A percentile compares a stretch with the other conserved stretches of the same genome.
phyloP scores from a whole-genome alignment of 1,139 yeast genomes.

The Kluyveromyces marxianus region DNA sequence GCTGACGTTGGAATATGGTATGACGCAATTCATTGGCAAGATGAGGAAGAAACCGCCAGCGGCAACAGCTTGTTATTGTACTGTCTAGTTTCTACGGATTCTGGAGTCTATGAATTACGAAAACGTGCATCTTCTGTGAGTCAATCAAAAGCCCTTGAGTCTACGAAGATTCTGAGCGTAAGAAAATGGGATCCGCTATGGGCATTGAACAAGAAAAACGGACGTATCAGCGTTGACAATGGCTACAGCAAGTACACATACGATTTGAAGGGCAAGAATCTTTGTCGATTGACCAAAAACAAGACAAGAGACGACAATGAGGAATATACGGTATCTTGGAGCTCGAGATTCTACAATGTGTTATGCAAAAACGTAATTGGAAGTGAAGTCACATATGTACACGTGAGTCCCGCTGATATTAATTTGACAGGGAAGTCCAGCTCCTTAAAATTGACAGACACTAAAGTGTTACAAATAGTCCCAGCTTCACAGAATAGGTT shows the following conservation, averaged over 20 bases:
- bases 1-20: too few relatives aligned
- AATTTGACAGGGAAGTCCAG: neutral
- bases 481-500: constrained; percentile 3
- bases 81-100: neutral
- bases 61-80: too few relatives aligned
- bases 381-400: neutral
- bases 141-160: too few relatives aligned
- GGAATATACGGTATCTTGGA: neutral
- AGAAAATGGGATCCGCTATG: neutral
- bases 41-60: too few relatives aligned
- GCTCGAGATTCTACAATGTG: neutral
- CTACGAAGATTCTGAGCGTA: neutral
- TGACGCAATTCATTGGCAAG: too few relatives aligned
- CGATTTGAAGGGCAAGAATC: neutral
- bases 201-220: neutral
- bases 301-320: neutral
- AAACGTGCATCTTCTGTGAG: too few relatives aligned
- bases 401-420: neutral
- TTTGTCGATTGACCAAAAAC: neutral
- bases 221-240: neutral
- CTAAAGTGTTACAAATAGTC: neutral
- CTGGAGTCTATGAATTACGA: neutral
- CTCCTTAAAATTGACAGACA: neutral
- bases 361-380: neutral
- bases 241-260: neutral